phyloP scores from a whole-genome alignment of 768 basidiomycete genomes.

The Candolleomyces efflorescens region DNA sequence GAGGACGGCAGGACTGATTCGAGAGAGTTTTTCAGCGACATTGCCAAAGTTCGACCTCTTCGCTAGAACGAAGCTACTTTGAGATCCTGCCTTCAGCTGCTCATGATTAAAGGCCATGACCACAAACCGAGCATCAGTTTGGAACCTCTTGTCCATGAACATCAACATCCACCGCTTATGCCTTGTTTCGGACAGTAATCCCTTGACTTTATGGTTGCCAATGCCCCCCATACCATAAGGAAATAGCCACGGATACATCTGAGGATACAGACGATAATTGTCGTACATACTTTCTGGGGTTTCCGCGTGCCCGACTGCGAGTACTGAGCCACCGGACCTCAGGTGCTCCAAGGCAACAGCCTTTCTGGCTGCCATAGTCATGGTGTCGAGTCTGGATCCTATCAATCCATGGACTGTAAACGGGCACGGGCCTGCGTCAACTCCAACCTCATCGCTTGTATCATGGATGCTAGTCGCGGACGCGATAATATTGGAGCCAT shows the following conservation, averaged over 20 bases:
- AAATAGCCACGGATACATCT: slow-evolving; percentile 41
- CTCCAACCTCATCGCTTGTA: slow-evolving; percentile 22
- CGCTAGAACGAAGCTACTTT: no score
- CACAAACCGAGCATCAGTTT: slow-evolving; percentile 25
- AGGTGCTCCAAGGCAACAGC: slow-evolving; percentile 24
- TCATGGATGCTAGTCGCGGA: slow-evolving; percentile 16
- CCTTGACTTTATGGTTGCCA: slow-evolving; percentile 8
- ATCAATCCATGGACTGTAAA: slow-evolving; percentile 34
- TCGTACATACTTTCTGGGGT: slow-evolving; percentile 21
- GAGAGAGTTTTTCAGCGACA: no score
- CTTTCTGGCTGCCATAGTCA: slow-evolving; percentile 14
- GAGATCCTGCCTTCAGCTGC: no score
- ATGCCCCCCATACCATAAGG: slow-evolving; percentile 30
- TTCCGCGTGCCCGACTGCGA: slow-evolving; percentile 22
- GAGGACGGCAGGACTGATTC: no score
- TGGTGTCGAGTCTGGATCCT: slow-evolving; percentile 16
- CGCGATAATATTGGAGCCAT: no score
- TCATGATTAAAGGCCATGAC: slow-evolving; percentile 28
- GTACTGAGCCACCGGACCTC: slow-evolving; percentile 13
- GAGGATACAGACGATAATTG: slow-evolving; percentile 32
- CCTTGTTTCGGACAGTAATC: slow-evolving; percentile 11
- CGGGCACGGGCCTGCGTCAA: slow-evolving; percentile 23
- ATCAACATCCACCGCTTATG: slow-evolving; percentile 24
- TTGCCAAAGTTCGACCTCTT: no score
- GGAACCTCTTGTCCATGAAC: slow-evolving; percentile 34